Percentiles rank a stretch among this genome's conserved stretches.
Evolutionary conservation across 805 yeast genomes (phyloP).

Genomic region (Cyberlindnera sargentensis): DNA sequence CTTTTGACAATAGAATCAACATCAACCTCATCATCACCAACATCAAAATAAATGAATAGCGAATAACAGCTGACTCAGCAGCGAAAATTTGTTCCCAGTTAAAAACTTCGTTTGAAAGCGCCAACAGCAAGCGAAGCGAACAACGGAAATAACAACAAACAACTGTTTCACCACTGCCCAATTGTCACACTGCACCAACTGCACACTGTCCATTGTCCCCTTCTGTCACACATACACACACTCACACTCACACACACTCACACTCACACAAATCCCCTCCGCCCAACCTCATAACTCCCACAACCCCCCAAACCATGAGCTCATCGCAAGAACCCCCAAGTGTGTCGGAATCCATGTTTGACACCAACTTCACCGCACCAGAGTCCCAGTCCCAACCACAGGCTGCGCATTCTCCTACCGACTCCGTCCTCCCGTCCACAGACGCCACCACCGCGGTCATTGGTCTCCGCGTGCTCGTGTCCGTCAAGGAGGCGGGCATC

Average conservation of each 20-base stretch:
- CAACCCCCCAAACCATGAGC: slow-evolving; percentile 2
- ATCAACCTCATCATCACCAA: too few species aligned
- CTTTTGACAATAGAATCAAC: too few species aligned
- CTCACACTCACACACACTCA: neutral
- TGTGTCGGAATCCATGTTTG: slow-evolving; percentile 21
- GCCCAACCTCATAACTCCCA: too few species aligned
- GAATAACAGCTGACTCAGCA: neutral
- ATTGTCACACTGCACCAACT: too few species aligned
- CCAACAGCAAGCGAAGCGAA: too few species aligned
- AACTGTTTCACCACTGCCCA: too few species aligned
- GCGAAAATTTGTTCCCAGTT: too few species aligned
- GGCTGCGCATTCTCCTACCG: neutral
- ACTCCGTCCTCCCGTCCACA: slow-evolving; percentile 17
- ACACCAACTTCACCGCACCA: slow-evolving; percentile 18
- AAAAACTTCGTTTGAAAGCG: too few species aligned
- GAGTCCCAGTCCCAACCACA: neutral
- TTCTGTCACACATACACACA: too few species aligned
- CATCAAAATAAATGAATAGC: neutral
- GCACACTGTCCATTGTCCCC: too few species aligned
- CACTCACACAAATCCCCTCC: neutral
- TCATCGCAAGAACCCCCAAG: neutral
- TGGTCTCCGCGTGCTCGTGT: slow-evolving; percentile 48
- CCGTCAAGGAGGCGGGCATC: slow-evolving; percentile 85
- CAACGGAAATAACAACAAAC: too few species aligned
- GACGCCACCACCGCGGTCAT: slow-evolving; percentile 22